Conservation (phyloP, 169 alveolate genomes). For the Neospora caninum region DNA sequence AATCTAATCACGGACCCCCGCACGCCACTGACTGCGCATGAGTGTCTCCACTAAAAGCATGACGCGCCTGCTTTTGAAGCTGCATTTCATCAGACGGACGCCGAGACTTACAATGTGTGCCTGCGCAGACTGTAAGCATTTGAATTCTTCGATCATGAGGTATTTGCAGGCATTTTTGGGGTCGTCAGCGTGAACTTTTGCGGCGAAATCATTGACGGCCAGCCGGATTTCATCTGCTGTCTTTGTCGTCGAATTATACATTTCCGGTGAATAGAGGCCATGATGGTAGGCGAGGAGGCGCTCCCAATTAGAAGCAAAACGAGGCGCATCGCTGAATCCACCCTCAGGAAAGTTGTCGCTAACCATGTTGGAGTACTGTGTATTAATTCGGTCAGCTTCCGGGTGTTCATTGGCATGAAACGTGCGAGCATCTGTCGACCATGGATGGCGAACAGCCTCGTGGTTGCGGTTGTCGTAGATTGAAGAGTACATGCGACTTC, state of each 20-base stretch:
- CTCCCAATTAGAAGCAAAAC: constrained; percentile 69
- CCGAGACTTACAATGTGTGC: constrained; percentile 64
- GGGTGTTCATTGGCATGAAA: background rate
- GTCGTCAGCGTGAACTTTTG: constrained; percentile 79
- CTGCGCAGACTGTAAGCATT: constrained; percentile 78
- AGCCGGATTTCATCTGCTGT: constrained; percentile 72
- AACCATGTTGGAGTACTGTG: constrained; percentile 40
- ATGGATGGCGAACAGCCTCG: constrained; percentile 42
- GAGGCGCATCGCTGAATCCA: constrained; percentile 13
- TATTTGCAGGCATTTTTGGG: constrained; percentile 86
- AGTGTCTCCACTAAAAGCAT: no score
- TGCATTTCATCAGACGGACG: no score
- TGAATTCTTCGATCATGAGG: constrained; percentile 80
- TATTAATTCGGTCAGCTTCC: constrained; percentile 26
- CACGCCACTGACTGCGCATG: no score
- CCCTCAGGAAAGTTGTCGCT: constrained; percentile 28
- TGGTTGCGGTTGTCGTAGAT: constrained; percentile 40
- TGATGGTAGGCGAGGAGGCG: constrained; percentile 71
- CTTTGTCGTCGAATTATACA: constrained; percentile 51
- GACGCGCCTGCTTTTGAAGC: no score
- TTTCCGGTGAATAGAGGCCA: constrained; percentile 72
- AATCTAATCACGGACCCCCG: no score
- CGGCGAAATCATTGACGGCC: constrained; percentile 72
- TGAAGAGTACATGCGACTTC: constrained; percentile 16
- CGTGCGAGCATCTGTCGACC: constrained; percentile 4